phyloP scores from a whole-genome alignment of 1,284 basidiomycete genomes.

The Ceratobasidium sp. region DNA sequence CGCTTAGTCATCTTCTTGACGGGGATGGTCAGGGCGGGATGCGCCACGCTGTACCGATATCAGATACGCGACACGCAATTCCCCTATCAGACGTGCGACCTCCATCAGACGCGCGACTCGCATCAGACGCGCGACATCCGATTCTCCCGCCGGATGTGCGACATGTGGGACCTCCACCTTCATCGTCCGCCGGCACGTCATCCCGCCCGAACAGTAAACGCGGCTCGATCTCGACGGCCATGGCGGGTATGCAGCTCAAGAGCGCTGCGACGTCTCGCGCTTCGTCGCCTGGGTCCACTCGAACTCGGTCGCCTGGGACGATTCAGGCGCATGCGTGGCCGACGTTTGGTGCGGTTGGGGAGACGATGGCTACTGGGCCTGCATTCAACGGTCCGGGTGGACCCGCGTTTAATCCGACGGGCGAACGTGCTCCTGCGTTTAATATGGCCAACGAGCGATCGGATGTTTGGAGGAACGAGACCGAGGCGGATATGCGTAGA shows the following conservation, averaged over 20 bases:
- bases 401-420: too few species aligned
- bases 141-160: too few species aligned
- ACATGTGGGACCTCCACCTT: too few species aligned
- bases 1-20: conserved; percentile 34
- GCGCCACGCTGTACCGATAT: neutral
- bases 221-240: conserved; percentile 27
- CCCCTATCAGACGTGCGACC: too few species aligned
- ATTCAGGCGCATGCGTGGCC: neutral
- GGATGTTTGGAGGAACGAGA: conserved; percentile 29
- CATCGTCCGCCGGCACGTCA: neutral
- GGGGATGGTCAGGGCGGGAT: conserved; percentile 36
- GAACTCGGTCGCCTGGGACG: neutral
- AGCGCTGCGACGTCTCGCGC: conserved; percentile 28
- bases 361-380: conserved; percentile 12
- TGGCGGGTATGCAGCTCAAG: conserved; percentile 31
- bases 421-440: too few species aligned
- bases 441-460: too few species aligned
- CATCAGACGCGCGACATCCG: neutral
- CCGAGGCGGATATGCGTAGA: conserved; percentile 35
- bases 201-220: conserved; percentile 11
- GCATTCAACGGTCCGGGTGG: too few species aligned
- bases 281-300: conserved; percentile 27
- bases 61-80: too few species aligned
- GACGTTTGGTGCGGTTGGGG: conserved; percentile 31
- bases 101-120: too few species aligned